Conservation (phyloP, 2,329 filamentous ascomycete species). For the Fusarium coicis region DNA sequence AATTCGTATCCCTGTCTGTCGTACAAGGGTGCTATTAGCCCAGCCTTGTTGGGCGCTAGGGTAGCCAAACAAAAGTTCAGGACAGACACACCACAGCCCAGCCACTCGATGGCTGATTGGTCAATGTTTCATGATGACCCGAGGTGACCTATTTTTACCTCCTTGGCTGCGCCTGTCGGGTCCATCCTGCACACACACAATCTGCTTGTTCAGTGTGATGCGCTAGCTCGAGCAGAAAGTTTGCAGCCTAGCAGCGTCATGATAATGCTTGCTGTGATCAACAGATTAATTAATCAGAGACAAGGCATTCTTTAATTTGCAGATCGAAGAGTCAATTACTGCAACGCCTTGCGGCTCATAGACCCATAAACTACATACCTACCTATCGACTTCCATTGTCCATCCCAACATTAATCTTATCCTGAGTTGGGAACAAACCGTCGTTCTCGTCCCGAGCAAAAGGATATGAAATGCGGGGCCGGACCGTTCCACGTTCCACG, state of each 20-base stretch:
- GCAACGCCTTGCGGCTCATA: slow-evolving; percentile 14
- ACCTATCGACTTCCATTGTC: background rate
- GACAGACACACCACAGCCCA: slow-evolving; percentile 13
- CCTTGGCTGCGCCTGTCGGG: slow-evolving; percentile 23
- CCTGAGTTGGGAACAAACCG: background rate
- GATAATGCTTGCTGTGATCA: slow-evolving; percentile 19
- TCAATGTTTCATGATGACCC: slow-evolving; percentile 20
- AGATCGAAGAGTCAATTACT: background rate
- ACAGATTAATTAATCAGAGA: slow-evolving; percentile 18
- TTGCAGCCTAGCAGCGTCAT: slow-evolving; percentile 9
- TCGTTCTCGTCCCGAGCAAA: slow-evolving; percentile 1
- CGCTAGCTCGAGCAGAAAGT: background rate
- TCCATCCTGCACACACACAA: background rate
- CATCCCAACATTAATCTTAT: background rate
- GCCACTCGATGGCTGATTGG: slow-evolving; percentile 29
- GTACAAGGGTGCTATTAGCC: slow-evolving; percentile 24
- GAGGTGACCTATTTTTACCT: slow-evolving; percentile 36
- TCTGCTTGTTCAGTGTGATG: slow-evolving; percentile 4
- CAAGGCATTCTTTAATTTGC: slow-evolving; percentile 23
- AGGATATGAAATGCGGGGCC: slow-evolving; percentile 19
- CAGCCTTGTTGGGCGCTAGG: slow-evolving; percentile 32
- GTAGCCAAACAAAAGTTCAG: slow-evolving; percentile 8
- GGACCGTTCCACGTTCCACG: slow-evolving; percentile 27
- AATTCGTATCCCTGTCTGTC: slow-evolving; percentile 19
- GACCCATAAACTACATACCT: background rate